Evolutionary conservation across 2,329 filamentous ascomycete species (phyloP).

Genomic region (Chaetomium strumarium): DNA sequence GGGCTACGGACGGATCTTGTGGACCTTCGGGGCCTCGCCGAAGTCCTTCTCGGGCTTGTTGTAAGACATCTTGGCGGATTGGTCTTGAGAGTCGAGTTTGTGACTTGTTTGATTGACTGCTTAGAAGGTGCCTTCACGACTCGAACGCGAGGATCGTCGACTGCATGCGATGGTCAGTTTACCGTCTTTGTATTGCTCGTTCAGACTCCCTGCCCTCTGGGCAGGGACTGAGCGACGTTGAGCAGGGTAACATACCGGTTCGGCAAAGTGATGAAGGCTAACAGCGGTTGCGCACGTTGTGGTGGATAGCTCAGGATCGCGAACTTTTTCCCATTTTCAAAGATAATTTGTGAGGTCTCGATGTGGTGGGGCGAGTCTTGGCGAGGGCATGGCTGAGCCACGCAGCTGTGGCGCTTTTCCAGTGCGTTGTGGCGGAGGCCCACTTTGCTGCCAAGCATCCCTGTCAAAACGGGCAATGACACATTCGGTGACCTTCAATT

Average conservation of each 20-base stretch:
- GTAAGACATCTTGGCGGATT: constrained; percentile 71
- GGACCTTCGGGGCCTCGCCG: constrained; percentile 64
- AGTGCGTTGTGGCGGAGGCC: constrained; percentile 7
- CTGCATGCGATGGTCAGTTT: constrained; percentile 5
- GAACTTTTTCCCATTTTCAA: constrained; percentile 20
- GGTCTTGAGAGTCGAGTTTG: constrained; percentile 22
- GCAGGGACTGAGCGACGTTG: not conserved
- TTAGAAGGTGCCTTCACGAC: constrained; percentile 60
- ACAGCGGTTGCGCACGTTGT: constrained; percentile 7
- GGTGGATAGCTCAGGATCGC: constrained; percentile 7
- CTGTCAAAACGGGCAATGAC: constrained; percentile 29
- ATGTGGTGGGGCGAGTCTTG: constrained; percentile 16
- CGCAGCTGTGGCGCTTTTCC: constrained; percentile 3
- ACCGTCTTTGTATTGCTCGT: not conserved
- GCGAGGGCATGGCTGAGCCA: constrained; percentile 15
- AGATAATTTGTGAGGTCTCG: constrained; percentile 2
- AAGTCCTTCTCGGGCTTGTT: constrained; percentile 93
- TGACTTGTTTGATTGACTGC: constrained; percentile 11
- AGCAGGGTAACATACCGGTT: constrained; percentile 17
- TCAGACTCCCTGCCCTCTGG: no score
- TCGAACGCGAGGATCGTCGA: constrained; percentile 53
- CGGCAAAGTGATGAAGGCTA: constrained; percentile 28
- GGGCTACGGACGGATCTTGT: constrained; percentile 18
- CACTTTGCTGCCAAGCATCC: not conserved
- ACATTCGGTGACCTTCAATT: constrained; percentile 33